Conservation (phyloP, 345 rosid species). For the Excoecaria cochinchinensis region DNA sequence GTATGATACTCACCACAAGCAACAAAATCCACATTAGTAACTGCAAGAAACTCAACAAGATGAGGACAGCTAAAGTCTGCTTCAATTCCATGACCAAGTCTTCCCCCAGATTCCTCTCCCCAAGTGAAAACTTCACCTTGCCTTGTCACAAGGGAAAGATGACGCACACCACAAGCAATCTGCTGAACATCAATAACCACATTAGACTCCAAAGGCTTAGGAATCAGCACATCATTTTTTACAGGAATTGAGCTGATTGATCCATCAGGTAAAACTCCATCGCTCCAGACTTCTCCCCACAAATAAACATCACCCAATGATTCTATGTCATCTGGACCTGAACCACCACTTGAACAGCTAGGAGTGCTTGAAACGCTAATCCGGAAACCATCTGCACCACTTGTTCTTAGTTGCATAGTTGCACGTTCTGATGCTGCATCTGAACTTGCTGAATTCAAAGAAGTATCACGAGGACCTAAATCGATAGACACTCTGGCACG, state of each 20-base stretch:
- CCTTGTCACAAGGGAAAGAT: constrained; percentile 82
- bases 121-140: constrained; percentile 98
- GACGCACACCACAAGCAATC: constrained; percentile 82
- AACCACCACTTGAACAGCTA: constrained; percentile 88
- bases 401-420: constrained; percentile 86
- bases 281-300: constrained; percentile 96
- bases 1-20: constrained; percentile 90
- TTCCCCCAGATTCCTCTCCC: constrained; percentile 98
- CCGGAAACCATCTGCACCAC: constrained; percentile 84
- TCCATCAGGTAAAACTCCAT: constrained; percentile 57
- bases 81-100: constrained; percentile 88
- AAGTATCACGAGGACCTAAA: constrained; percentile 40
- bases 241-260: constrained; percentile 30
- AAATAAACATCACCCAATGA: constrained; percentile 90
- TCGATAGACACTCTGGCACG: constrained; percentile 67
- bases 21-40: constrained; percentile 67
- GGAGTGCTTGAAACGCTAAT: constrained; percentile 94
- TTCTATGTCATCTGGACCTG: constrained; percentile 99
- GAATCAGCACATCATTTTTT: constrained; percentile 61
- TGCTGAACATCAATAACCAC: constrained; percentile 98
- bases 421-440: constrained; percentile 80
- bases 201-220: constrained; percentile 79
- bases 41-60: constrained; percentile 81
- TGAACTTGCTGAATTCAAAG: constrained; percentile 46
- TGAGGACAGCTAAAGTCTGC: constrained; percentile 62